Evolutionary conservation across 1,284 basidiomycete genomes (phyloP), one percentile per base, ranked within the genome.

Genomic region (Salmacisia buchloeana): DNA sequence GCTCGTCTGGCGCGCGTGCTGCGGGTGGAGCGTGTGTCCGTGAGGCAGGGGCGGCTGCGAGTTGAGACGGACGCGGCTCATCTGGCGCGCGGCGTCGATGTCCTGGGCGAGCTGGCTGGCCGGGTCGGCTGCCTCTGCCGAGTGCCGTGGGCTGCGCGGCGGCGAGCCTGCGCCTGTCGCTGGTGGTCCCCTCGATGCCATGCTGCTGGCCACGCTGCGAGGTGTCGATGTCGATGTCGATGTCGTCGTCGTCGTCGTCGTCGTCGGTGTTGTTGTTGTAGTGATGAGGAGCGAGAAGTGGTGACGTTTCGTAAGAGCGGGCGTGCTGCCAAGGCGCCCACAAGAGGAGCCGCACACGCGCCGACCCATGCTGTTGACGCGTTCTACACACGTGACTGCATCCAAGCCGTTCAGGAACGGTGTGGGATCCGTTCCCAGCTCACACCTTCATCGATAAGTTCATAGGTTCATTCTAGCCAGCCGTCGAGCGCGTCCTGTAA

Each of bases 11-110:
- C 25, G 43, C 21, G 36, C 39, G 27, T 43, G 15, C 4, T 31
- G 35, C 34, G 27, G 15, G 33, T n/a, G n/a, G n/a, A n/a, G n/a
- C n/a, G n/a, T n/a, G n/a, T n/a, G 33, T 54, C 43, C 21, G 49
- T 29, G 12, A 3, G 31, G 21, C 18, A 1, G 27, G 25, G 43
- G 36, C 33, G 33, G 21, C 15, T 29, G 29, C 34, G 29, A 29
- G 43, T 33, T 39, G 18, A 41, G 59, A 23, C 75, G 63, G 3
- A 73, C 75, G 41, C 70, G 69, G 66, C 72, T 76, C 74, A 78
- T 74, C 61, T 73, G 73, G n/a, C 77, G 60, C 9, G 77, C 77
- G 12, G 75, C 74, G 62, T 78, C 77, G 45, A 77, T 63, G 52
- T 78, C 77, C 29, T 76, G 75, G 43, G 74, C 68, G 25, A 77